A percentile compares a stretch with the other conserved stretches of the same genome.
Conservation (phyloP, 2,329 filamentous ascomycete genomes). For the Coniochaeta prunicola region DNA sequence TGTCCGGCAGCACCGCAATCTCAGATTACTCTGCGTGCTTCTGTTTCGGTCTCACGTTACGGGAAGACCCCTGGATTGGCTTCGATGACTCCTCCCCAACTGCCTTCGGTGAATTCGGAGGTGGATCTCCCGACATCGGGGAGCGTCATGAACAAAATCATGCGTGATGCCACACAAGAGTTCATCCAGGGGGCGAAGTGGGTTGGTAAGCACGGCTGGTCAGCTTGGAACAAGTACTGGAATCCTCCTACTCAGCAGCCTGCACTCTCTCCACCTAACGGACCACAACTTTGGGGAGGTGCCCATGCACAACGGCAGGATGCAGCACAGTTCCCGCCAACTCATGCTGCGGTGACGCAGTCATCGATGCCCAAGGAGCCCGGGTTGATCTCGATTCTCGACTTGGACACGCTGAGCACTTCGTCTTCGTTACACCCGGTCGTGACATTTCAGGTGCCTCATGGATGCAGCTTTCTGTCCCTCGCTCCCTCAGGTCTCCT, state of each 20-base stretch:
- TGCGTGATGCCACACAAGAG: slow-evolving; percentile 73
- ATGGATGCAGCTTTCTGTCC: slow-evolving; percentile 75
- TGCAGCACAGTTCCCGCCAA: slow-evolving; percentile 60
- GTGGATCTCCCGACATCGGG: slow-evolving; percentile 68
- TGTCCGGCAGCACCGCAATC: slow-evolving; percentile 67
- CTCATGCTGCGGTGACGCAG: slow-evolving; percentile 58
- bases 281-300: slow-evolving; percentile 40
- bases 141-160: slow-evolving; percentile 66
- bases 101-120: slow-evolving; percentile 58
- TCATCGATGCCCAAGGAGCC: slow-evolving; percentile 53
- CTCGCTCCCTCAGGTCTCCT: slow-evolving; percentile 68
- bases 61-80: slow-evolving; percentile 48
- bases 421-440: slow-evolving; percentile 52
- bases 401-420: slow-evolving; percentile 53
- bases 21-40: slow-evolving; percentile 61
- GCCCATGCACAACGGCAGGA: slow-evolving; percentile 39
- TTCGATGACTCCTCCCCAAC: slow-evolving; percentile 60
- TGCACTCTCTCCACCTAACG: slow-evolving; percentile 33
- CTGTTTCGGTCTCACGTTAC: slow-evolving; percentile 48
- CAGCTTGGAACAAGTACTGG: slow-evolving; percentile 78
- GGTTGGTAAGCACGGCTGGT: slow-evolving; percentile 69
- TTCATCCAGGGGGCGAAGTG: slow-evolving; percentile 67
- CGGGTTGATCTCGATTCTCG: slow-evolving; percentile 67
- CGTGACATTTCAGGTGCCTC: slow-evolving; percentile 62
- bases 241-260: slow-evolving; percentile 43